Evolutionary conservation across 345 rosid genomes (phyloP).

Genomic region (Lepidium sativum): DNA sequence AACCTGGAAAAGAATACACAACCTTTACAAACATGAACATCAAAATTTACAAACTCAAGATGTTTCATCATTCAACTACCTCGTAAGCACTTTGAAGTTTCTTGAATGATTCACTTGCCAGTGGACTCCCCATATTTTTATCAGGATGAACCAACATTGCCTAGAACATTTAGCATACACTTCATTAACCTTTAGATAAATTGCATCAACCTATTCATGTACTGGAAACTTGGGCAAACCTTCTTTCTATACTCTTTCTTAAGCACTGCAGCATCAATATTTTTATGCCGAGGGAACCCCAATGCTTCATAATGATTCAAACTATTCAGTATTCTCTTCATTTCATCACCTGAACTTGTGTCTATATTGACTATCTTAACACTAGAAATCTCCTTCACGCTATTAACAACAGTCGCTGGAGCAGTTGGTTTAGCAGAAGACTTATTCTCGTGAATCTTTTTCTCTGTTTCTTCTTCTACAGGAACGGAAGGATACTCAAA

Average conservation of each 20-base stretch:
- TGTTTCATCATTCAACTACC: conserved; percentile 33
- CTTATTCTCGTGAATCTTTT: conserved; percentile 49
- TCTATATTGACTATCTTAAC: conserved; percentile 49
- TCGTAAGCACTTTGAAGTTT: conserved; percentile 96
- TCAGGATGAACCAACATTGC: conserved; percentile 97
- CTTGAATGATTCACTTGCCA: conserved; percentile 96
- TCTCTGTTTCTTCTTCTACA: conserved; percentile 44
- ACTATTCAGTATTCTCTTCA: conserved; percentile 76
- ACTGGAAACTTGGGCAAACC: conserved; percentile 33
- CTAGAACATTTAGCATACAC: conserved; percentile 32
- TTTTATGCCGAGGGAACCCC: conserved; percentile 65
- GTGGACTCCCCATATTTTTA: conserved; percentile 90
- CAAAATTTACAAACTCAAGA: not conserved
- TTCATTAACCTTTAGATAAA: not conserved
- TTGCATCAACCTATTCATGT: not conserved
- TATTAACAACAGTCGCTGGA: conserved; percentile 40
- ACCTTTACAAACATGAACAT: not conserved
- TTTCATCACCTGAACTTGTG: conserved; percentile 56
- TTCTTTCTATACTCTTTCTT: conserved; percentile 88
- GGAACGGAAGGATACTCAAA: conserved; percentile 46
- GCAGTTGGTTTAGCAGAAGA: conserved; percentile 50
- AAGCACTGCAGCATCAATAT: conserved; percentile 48
- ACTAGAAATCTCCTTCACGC: conserved; percentile 38
- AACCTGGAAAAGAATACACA: conserved; percentile 36
- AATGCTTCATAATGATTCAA: conserved; percentile 75